Base-by-base conservation (phyloP, 129 eudicot species). In the Tagetes erecta region DNA sequence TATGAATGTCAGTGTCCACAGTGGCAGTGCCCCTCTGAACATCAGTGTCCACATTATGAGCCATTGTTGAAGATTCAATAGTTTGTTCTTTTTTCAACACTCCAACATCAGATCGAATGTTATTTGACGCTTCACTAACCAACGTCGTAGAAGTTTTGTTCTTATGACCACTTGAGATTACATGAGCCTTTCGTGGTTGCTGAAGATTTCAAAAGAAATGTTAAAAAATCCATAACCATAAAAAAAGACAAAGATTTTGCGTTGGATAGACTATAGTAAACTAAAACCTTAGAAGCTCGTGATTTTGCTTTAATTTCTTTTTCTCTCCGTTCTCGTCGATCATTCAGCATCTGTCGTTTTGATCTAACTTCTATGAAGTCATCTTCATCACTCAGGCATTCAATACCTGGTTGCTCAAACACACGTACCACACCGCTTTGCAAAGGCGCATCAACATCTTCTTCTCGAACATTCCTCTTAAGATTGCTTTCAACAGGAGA, bases 361-460 rank as follows among this genome's bases (percentile, higher is more conserved):
- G 99, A 95, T 69, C 99, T 85, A 38, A 95, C 99, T 72, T 95
- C 90, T 65, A 95, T 95, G 72, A 95, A 95, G 72, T 95, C 97
- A 80, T 95, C 99, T 74, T 88, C 99, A 64, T 95, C 97, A 79
- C 97, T 95, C 1, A 91, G 88, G 41, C 91, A 88, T 81, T 95
- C 99, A 6, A 95, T 95, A 45, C 97, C 99, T 20, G 96, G 83
- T 68, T 91, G 99, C 55, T 85, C 80, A 55, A 80, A 95, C 47
- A 88, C 85, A 57, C 86, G 90, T n/a, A 91, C 95, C 71, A 95
- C 79, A 42, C 99, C 99, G 75, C 90, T 95, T 76, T 91, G 99
- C 85, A 91, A 80, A 30, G 99, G 99, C 52, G 93, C 92, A 75
- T 91, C 97, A 67, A 88, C 86, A 75, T 94, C 92, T 67, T 90